Conservation (phyloP, 2,329 filamentous ascomycete species). For the Ilyonectria sp. region DNA sequence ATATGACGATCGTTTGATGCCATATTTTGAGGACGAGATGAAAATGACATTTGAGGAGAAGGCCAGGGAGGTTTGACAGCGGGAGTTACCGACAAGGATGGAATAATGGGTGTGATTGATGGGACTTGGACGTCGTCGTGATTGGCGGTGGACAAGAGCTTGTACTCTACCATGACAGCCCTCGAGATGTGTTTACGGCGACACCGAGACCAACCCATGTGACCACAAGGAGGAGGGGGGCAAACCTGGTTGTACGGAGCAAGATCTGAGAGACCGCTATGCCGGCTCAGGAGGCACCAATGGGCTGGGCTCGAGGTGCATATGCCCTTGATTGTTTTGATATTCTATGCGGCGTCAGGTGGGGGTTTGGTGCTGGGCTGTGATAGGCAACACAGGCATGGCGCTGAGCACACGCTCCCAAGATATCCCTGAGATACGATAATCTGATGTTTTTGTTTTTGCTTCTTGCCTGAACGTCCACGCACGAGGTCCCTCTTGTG, state of each 20-base stretch:
- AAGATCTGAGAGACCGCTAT: constrained; percentile 13
- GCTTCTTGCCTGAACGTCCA: background rate
- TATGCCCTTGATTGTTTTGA: constrained; percentile 26
- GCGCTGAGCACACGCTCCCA: constrained; percentile 18
- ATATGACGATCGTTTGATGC: constrained; percentile 48
- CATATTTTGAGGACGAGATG: constrained; percentile 8
- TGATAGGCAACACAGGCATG: constrained; percentile 16
- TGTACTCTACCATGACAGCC: constrained; percentile 39
- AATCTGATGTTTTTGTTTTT: constrained; percentile 27
- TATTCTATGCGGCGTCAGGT: constrained; percentile 28
- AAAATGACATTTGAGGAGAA: constrained; percentile 16
- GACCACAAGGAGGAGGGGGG: background rate
- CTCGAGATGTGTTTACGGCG: constrained; percentile 27
- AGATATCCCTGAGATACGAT: constrained; percentile 33
- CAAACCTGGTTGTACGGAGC: constrained; percentile 1
- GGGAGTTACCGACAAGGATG: constrained; percentile 25
- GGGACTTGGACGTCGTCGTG: constrained; percentile 43
- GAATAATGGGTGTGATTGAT: constrained; percentile 37
- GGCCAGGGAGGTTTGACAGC: constrained; percentile 25
- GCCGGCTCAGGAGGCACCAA: constrained; percentile 4
- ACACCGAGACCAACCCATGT: constrained; percentile 23
- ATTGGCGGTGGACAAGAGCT: constrained; percentile 29
- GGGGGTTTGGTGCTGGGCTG: constrained; percentile 20
- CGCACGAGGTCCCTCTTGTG: background rate
- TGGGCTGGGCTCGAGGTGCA: constrained; percentile 27